Evolutionary conservation across 1,284 basidiomycete species (phyloP), one percentile per base, ranked within the genome.

Genomic region (Sporisorium reilianum): DNA sequence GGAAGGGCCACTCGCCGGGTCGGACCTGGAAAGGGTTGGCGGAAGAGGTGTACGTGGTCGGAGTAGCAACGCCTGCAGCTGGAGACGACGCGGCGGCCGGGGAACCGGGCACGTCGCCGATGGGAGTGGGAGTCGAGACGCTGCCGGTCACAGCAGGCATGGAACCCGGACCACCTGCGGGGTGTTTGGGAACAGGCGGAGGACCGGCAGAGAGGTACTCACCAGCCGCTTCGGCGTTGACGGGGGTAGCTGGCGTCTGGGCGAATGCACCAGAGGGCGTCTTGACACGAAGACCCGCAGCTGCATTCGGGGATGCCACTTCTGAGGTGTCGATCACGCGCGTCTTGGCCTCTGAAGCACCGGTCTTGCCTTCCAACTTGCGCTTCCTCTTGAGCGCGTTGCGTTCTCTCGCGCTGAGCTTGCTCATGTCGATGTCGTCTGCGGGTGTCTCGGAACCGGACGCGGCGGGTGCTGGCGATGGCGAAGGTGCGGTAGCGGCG

Each of bases 381-480:
- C 94, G 90, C 81, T 96, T 96, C 20, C 94, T 89, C 83, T 97
- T 97, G 36, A 96, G 87, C 49, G 93, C 89, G 84, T 96, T 97
- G 36, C 92, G 90, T 84, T 97, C 94, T 51, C 94, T 89, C 18
- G 93, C 93, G 45, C 80, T 82, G 45, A 84, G 75, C 55, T 79
- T 75, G 58, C 80, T 78, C 62, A 80, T 55, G 56, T 80, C 79
- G 40, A 79, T 65, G n/a, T 80, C 80, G 9, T 77, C 79, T 25
- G 58, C 51, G 5, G 62, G 51, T 14, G 65, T 38, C 38, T 69
- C 76, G 11, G 64, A 50, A 30, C 55, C 44, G 14, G 60, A 26
- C 16, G 58, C 46, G 18, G 36, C 54, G 3, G 62, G 53, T 20
- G 55, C 41, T 25, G 65, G 65, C 9, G 62, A 62, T 1, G 73